Conservation (phyloP, 179 eudicot species). For the Monotropa hypopitys region DNA sequence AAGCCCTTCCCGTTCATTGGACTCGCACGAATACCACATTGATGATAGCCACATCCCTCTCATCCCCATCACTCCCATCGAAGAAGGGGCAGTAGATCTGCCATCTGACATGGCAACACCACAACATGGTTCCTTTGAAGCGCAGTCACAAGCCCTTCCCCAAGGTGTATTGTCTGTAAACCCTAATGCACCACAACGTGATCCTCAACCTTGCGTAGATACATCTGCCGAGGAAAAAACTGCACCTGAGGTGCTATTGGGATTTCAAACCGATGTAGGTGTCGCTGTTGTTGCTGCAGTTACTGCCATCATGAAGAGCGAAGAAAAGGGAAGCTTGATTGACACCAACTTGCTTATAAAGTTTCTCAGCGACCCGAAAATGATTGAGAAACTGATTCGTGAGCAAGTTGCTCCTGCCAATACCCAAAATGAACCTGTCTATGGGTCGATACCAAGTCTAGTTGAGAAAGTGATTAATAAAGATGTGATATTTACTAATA, state of each 20-base stretch:
- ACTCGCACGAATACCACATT: constrained; percentile 15
- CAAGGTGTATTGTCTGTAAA: constrained; percentile 3
- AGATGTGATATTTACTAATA: neutral
- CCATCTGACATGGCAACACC: constrained; percentile 8
- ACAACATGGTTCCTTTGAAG: constrained; percentile 7
- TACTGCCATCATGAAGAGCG: constrained; percentile 27
- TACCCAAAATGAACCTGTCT: neutral
- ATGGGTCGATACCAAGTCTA: neutral
- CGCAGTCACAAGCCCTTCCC: neutral
- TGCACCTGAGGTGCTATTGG: constrained; percentile 13
- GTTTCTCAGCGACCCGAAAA: constrained; percentile 35
- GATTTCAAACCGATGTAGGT: constrained; percentile 27
- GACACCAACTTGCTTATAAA: constrained; percentile 41
- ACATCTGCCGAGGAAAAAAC: constrained; percentile 15
- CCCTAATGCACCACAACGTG: neutral
- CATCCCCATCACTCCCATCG: constrained; percentile 41
- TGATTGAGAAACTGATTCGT: constrained; percentile 23
- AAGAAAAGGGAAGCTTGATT: constrained; percentile 33
- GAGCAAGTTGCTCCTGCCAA: constrained; percentile 4
- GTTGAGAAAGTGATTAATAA: neutral
- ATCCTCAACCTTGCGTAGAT: constrained; percentile 8
- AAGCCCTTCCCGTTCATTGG: constrained; percentile 27
- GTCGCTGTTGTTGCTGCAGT: constrained; percentile 42
- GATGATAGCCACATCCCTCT: constrained; percentile 29
- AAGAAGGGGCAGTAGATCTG: constrained; percentile 15